Evolutionary conservation across 108 stramenopile genomes (phyloP), one percentile per base, ranked within the genome.

Genomic region (Nitzschia sp.): DNA sequence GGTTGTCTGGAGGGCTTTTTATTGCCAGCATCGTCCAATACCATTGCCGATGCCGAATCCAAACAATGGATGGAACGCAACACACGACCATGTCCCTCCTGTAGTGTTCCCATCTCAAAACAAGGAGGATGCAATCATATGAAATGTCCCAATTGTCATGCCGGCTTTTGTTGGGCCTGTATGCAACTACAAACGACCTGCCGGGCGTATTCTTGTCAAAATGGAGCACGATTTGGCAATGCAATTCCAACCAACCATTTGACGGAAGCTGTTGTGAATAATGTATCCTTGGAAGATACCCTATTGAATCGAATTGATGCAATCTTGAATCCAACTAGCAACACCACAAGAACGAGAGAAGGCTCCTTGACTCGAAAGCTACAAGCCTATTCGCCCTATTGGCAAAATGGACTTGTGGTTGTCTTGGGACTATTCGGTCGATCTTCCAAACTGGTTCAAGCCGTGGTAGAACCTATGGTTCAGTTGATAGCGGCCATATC

Each of bases 141-240:
- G 38, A 54, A 35, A 34, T 89, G 88, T 62, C 69, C 76, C 32
- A 75, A 73, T 30, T 89, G 88, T 66, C 56, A 55, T 1, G 75
- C 63, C 15, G 51, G 77, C 1, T 89, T 89, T 71, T 89, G 88
- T 61, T 89, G 88, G 88, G 83, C 81, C 0, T 89, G 88, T 49
- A 86, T 89, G 85, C 54, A 85, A 60, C 49, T 73, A 0, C 49
- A 69, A 36, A 77, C 81, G 9, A 9, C 21, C 27, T 86, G 85
- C 45, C 25, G 18, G 59, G 75, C 88, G 3, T 86, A 72, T 59
- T 35, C 77, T 32, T 89, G 88, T 58, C 34, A 46, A 17, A 71
- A 82, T 74, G 85, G 83, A 9, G 87, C 86, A 46, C 81, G 78
- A 17, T 87, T 77, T 58, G 81, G 86, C 11, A 82, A 83, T 72